A percentile compares a stretch with the other conserved stretches of the same genome.
These are phyloP conservation scores for Pichia sp. DNA, from an alignment of 1,139 yeast genomes.

Conservation along the genomic window DNA sequence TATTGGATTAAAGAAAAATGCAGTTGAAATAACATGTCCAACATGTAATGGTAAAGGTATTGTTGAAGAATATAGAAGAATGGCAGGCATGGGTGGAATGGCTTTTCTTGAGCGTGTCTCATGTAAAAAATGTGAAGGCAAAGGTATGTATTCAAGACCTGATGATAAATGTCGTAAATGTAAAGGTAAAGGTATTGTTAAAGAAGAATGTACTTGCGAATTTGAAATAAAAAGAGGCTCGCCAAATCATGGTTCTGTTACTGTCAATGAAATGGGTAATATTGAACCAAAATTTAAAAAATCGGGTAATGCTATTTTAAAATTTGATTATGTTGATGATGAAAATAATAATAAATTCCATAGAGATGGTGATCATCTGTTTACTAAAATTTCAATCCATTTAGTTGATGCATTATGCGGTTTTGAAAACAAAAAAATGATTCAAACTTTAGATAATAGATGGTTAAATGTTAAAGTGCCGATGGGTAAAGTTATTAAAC, in stretches of 20 bases:
- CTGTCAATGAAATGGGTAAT: conserved; percentile 68
- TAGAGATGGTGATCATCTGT: conserved; percentile 53
- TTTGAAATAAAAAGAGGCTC: conserved; percentile 75
- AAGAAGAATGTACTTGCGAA: conserved; percentile 69
- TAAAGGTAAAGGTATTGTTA: conserved; percentile 53
- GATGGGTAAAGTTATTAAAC: conserved; percentile 71
- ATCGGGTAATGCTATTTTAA: conserved; percentile 66
- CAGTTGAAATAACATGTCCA: conserved; percentile 47
- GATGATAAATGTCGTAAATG: conserved; percentile 80
- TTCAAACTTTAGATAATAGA: conserved; percentile 80
- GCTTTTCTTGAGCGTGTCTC: conserved; percentile 56
- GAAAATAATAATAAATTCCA: conserved; percentile 36
- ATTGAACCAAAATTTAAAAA: conserved; percentile 66
- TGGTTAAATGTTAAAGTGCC: conserved; percentile 59
- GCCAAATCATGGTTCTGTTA: conserved; percentile 45
- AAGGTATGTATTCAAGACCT: conserved; percentile 53
- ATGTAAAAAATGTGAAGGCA: conserved; percentile 70
- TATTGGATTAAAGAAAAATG: conserved; percentile 60
- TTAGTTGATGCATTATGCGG: conserved; percentile 82
- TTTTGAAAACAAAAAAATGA: conserved; percentile 51
- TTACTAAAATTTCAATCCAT: conserved; percentile 53
- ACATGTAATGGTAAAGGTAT: conserved; percentile 71
- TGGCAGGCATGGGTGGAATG: conserved; percentile 61
- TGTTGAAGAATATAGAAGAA: conserved; percentile 52
- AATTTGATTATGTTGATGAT: conserved; percentile 23